phyloP scores from a whole-genome alignment of 1,284 basidiomycete genomes.

The Pterulicium gracile region DNA sequence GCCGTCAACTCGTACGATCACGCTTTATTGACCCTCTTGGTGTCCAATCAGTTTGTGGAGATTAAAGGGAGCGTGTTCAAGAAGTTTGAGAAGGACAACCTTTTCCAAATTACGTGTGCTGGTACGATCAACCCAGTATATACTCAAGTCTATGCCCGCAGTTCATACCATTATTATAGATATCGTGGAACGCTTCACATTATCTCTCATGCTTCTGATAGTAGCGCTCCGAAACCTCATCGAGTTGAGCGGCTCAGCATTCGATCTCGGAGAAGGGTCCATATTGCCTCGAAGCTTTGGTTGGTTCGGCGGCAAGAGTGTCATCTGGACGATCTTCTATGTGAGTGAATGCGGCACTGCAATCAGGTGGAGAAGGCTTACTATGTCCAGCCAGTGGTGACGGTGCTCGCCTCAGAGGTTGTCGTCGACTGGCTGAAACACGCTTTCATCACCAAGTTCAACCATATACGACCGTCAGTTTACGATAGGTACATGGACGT shows the following conservation, averaged over 20 bases:
- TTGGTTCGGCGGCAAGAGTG: conserved; percentile 68
- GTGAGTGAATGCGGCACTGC: too few species aligned
- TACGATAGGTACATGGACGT: conserved; percentile 97
- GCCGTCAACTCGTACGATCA: conserved; percentile 99
- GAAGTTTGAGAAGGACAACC: conserved; percentile 97
- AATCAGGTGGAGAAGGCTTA: background rate
- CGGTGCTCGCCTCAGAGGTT: conserved; percentile 89
- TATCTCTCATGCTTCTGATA: conserved; percentile 83
- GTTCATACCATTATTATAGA: conserved; percentile 36
- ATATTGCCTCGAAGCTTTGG: conserved; percentile 79
- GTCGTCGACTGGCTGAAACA: conserved; percentile 99
- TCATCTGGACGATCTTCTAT: conserved; percentile 86
- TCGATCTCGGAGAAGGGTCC: conserved; percentile 62
- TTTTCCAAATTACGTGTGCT: conserved; percentile 99
- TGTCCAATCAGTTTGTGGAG: conserved; percentile 99
- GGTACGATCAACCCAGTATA: conserved; percentile 34
- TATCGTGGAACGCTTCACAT: conserved; percentile 95
- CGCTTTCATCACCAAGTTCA: conserved; percentile 98
- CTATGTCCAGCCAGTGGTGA: conserved; percentile 69
- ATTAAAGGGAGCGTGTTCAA: conserved; percentile 99
- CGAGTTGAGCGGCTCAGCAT: conserved; percentile 85
- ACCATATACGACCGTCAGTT: conserved; percentile 88
- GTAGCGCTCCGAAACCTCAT: conserved; percentile 95
- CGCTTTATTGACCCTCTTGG: conserved; percentile 85
- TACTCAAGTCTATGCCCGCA: background rate